phyloP scores from a whole-genome alignment of 2,329 filamentous ascomycete genomes.

The Epichloe glyceriae region DNA sequence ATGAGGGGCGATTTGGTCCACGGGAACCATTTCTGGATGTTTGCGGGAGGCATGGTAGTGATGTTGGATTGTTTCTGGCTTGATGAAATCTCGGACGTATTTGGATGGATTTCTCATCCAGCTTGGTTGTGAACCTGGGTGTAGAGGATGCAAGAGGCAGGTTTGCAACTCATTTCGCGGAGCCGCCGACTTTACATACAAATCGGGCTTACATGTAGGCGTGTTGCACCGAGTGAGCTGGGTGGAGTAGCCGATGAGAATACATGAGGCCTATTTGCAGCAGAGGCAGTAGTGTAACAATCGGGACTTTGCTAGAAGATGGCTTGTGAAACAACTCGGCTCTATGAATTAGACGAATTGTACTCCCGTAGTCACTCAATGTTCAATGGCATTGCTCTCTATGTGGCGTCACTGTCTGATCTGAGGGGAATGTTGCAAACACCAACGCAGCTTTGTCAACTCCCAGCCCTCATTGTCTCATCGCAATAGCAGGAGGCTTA shows the following conservation, averaged over 20 bases:
- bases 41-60: constrained; percentile 13
- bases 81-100: too few species aligned
- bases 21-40: constrained; percentile 17
- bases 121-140: not conserved
- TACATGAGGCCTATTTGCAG: not conserved
- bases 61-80: not conserved
- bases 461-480: constrained; percentile 17
- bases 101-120: too few species aligned
- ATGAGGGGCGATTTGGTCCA: constrained; percentile 19
- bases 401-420: not conserved
- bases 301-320: not conserved
- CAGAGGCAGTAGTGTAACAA: not conserved
- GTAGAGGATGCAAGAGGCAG: not conserved
- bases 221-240: not conserved
- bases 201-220: not conserved
- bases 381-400: not conserved
- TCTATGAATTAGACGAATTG: too few species aligned
- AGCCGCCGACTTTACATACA: not conserved
- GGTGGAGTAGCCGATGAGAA: not conserved
- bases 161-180: not conserved
- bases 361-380: not conserved
- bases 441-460: not conserved
- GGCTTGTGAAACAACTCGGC: not conserved
- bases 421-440: not conserved
- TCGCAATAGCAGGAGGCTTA: constrained; percentile 34